Evolutionary conservation across 2,329 filamentous ascomycete genomes (phyloP), one percentile per base, ranked within the genome.

Genomic region (Orbilia quercus): DNA sequence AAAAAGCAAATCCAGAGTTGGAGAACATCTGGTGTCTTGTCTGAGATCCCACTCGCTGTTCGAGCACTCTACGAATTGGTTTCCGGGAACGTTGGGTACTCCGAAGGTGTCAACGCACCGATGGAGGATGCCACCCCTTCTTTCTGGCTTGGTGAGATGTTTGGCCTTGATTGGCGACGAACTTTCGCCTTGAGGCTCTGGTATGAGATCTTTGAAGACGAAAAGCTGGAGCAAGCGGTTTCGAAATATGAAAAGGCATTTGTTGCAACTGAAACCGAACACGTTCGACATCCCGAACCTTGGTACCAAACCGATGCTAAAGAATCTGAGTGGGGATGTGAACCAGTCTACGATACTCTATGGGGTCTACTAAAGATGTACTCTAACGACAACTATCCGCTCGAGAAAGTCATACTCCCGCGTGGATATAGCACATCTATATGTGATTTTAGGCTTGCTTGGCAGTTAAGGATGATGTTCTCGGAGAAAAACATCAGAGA

Each of bases 81-180:
- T 9, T 88, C 91, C 28, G 95, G 96, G 38, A 95, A 97, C 76
- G 89, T 91, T n/a, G 89, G 91, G 75, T 86, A 89, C 25, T 93
- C 91, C 70, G 87, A 92, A 76, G 95, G 94, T 9, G 89, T 90
- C 78, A 89, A 88, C 75, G 88, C 86, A 5, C 87, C 91, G 0
- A 82, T 89, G 7, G 95, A 98, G 80, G 91, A 98, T 81, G 89
- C 90, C 47, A 86, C 90, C 40, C 86, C 89, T 12, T 89, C 89
- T 0, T 96, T 99, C 79, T 85, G 88, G 60, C 91, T 99, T 75
- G 91, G 92, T 0, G 86, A 90, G 77, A 89, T 89, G 50, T 99
- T 97, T 79, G 88, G 88, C 2, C 84, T 99, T 36, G 91, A 96
- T 79, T 99, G 95, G 95, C 89, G 91, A 80, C 93, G 96, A 79